Evolutionary conservation across 75 land plant species (phyloP), one percentile per base, ranked within the genome.

Genomic region (Pinus taeda): DNA sequence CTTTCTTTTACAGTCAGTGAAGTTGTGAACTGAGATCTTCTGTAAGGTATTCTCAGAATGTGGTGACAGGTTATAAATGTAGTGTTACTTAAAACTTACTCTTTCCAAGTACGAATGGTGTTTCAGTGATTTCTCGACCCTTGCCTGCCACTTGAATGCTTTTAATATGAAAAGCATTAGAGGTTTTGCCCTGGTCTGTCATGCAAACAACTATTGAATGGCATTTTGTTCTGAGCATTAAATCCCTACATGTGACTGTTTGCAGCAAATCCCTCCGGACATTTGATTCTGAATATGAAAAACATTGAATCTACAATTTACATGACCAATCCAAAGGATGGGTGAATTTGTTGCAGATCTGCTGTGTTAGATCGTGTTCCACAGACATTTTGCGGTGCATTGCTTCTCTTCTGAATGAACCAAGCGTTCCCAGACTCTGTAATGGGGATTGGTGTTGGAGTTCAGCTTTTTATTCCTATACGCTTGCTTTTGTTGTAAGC

Each of bases 391-490:
- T 75, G 4, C 59, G 77, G 57, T 74, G 76, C 15, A 60, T 87
- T 61, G 60, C 81, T 22, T 15, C 69, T 70, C 81, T 91, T 18
- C 83, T 92, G 55, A 85, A 81, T 11, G 87, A 85, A 33, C 84
- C 12, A 89, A 57, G 84, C 86, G 14, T 75, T 88, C 57, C 88
- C 87, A 18, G 85, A 91, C 45, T 87, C 90, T 9, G 76, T 78
- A 45, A 76, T 80, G 75, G 90, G 88, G 57, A 79, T 89, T 73
- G 82, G 85, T n/a, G 83, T 85, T 59, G 96, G 92, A 75, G 76
- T 89, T 80, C 80, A n/a, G 88, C 96, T 14, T 88, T 95, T 83
- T 95, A n/a, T 95, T 82, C 82, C 84, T 93, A 12, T 93, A 89
- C 74, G 77, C 79, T 14, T 86, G 86, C 42, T 93, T 93, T 64